Base-by-base conservation (phyloP, 768 basidiomycete genomes). In the Boletus coccyginus region DNA sequence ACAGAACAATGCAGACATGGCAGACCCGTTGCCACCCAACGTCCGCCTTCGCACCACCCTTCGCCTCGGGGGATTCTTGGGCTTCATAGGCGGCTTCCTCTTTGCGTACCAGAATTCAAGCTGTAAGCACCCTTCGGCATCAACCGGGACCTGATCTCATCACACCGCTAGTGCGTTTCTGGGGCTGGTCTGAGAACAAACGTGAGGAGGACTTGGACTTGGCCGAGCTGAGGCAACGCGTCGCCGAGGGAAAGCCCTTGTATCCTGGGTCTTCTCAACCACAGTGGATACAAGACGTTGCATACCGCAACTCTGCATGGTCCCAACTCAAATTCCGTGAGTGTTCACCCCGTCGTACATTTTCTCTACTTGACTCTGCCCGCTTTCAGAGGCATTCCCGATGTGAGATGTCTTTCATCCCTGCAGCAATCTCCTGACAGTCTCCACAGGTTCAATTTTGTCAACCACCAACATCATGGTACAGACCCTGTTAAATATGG, bases 171-270 rank as follows among this genome's bases (percentile, higher is more conserved):
- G 91, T 83, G 68, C 92, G 93, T n/a, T 92, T 96, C 78, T 94
- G 91, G 92, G 93, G 93, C 50, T 95, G 92, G 93, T 75, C 84
- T 7, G 93, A 96, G 74, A 96, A 96, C 74, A 82, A 84, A 60
- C 79, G 83, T 16, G 96, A 98, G 71, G 82, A 89, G 61, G 82
- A 82, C 49, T 79, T 77, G 73, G 96, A 98, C 69, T 66, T 86
- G 40, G 78, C 77, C 16, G 96, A 98, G 71, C 77, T 98, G 43
- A 83, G 82, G 45, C 84, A 89, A 60, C 84, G 84, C 24, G 88
- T 84, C 4, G 74, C 75, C 62, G 83, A 87, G 57, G 95, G 95
- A 54, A 86, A 92, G 73, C 85, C 94, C 11, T 71, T 98, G 48
- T 91, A 96, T 66, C 94, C 95, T 56, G 80, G 86, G 66, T 92